Percentiles rank a stretch among this genome's conserved stretches.
These are phyloP conservation scores for Wickerhamomyces strasburgensis DNA, from an alignment of 805 yeast species.

Conservation along the genomic window DNA sequence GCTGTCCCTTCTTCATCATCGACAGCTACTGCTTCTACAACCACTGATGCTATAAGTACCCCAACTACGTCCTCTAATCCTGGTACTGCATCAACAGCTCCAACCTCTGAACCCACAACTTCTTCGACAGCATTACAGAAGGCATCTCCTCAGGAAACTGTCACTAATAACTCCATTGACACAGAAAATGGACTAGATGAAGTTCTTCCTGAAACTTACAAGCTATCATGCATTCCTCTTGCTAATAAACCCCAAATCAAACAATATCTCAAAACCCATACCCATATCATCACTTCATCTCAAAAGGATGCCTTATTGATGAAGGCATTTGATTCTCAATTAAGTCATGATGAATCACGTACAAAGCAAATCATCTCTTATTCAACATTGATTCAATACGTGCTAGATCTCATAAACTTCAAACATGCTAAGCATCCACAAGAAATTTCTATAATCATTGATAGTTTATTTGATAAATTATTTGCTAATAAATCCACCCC, in stretches of 20 bases:
- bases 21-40: conserved; percentile 8
- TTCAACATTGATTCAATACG: conserved; percentile 73
- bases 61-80: no score
- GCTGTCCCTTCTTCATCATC: not conserved
- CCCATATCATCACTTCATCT: conserved; percentile 67
- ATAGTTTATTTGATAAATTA: conserved; percentile 63
- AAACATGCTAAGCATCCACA: conserved; percentile 30
- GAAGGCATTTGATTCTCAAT: conserved; percentile 84
- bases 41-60: conserved; percentile 11
- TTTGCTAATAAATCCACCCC: conserved; percentile 38
- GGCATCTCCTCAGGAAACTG: no score
- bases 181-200: conserved; percentile 22
- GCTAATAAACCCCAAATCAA: conserved; percentile 46
- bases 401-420: conserved; percentile 37
- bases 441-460: conserved; percentile 42
- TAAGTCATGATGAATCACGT: conserved; percentile 48
- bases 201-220: conserved; percentile 16
- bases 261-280: conserved; percentile 46
- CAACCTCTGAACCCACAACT: not conserved
- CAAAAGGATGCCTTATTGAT: conserved; percentile 91
- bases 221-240: conserved; percentile 54
- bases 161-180: no score
- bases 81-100: conserved; percentile 1
- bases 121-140: no score
- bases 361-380: conserved; percentile 74